Percentiles rank a stretch among this genome's conserved stretches.
Evolutionary conservation across 805 yeast genomes (phyloP).

Genomic region (Myxozyma vanderwaltii): DNA sequence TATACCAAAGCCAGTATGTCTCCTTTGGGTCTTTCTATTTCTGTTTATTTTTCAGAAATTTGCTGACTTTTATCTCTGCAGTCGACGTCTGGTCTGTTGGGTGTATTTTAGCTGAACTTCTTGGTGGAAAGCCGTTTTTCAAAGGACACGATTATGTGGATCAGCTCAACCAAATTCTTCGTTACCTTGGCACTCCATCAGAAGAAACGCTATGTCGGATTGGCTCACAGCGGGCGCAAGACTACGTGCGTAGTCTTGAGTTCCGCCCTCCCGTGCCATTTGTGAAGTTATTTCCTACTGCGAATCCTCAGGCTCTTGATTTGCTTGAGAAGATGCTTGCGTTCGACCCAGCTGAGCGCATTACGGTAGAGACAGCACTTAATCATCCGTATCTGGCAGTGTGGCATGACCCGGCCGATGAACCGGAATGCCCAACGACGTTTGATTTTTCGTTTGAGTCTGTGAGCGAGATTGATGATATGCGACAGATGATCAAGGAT

Average conservation of each 20-base stretch:
- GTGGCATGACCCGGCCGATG: conserved; percentile 95
- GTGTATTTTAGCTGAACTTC: conserved; percentile 89
- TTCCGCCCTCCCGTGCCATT: conserved; percentile 80
- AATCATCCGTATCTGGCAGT: conserved; percentile 82
- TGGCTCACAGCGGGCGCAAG: conserved; percentile 82
- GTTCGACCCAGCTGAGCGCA: conserved; percentile 82
- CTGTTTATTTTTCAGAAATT: background rate
- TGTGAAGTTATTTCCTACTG: conserved; percentile 70
- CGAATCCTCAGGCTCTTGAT: conserved; percentile 83
- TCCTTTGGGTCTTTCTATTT: background rate
- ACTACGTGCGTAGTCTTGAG: conserved; percentile 85
- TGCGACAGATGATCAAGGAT: conserved; percentile 75
- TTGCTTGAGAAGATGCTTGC: conserved; percentile 74
- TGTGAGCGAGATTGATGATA: conserved; percentile 72
- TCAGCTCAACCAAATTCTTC: conserved; percentile 84
- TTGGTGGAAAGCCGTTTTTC: conserved; percentile 89
- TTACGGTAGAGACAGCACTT: conserved; percentile 85
- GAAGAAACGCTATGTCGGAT: conserved; percentile 66
- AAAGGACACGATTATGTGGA: conserved; percentile 96
- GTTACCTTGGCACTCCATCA: conserved; percentile 89
- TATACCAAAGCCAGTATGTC: conserved; percentile 78
- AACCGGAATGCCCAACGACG: conserved; percentile 69
- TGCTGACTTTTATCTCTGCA: background rate
- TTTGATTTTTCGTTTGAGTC: conserved; percentile 89
- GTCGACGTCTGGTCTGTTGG: conserved; percentile 97